Base-by-base conservation (phyloP, 495 filamentous ascomycete species). In the Cercophora sp. region DNA sequence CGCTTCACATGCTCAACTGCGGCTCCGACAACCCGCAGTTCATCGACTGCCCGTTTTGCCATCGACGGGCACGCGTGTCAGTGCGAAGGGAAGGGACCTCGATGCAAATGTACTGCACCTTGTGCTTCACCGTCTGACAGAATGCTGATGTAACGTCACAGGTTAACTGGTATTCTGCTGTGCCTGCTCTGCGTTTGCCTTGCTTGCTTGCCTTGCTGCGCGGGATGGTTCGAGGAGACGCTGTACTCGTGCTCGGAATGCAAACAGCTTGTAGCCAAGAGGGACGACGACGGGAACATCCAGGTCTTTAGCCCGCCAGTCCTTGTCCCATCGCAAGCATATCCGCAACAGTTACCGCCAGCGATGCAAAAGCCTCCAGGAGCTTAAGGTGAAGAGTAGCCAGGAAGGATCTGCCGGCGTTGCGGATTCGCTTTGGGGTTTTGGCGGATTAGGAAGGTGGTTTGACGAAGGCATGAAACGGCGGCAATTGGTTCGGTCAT, bases 1-100 rank as follows among this genome's bases (percentile, higher is more conserved):
- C 66, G 8, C 39, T 70, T 1, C 23, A 66, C 2, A 40, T 45
- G 23, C 55, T 70, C 13, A 10, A 47, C 5, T n/a, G n/a, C n/a
- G n/a, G n/a, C n/a, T 56, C 52, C 15, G 52, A 60, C 0, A 0
- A 19, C 0, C 56, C 60, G 2, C 41, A 60, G 5, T 66, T 44
- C 49, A 69, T 68, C 32, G 64, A 70, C 36, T 70, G 68, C 24
- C 68, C 68, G 0, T 64, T 58, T 36, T 70, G 68, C 55, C 46
- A 63, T 9, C 49, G 26, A 23, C 43, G 58, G 31, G 53, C 64
- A 1, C 44, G 37, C 50, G 65, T 61, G 2, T 43, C 31, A 2
- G 35, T 56, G 1, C 24, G 19, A 0, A 62, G 48, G 19, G 62
- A 67, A 15, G 68, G 66, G 1, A 57, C 57, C n/a, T 10, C 56